Evolutionary conservation across 83 land plant species (phyloP), one percentile per base, ranked within the genome.

Genomic region (Diphasiastrum complanatum): DNA sequence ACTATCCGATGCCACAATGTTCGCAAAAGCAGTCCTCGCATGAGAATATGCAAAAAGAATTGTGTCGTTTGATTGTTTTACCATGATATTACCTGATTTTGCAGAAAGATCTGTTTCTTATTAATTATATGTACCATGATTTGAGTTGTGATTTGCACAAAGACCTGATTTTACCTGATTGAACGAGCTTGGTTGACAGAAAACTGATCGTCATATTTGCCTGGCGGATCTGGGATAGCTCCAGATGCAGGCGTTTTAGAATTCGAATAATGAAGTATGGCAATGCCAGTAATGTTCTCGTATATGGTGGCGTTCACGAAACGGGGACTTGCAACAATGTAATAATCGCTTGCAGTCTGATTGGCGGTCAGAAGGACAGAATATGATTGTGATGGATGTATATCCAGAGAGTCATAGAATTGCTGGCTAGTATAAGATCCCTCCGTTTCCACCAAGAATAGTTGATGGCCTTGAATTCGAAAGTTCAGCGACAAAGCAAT

Each of bases 161-260:
- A n/a, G n/a, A n/a, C n/a, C n/a, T 26, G 14, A 61, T 31, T 35
- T 19, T 55, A 85, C 96, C 87, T 83, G 79, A 89, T 78, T 30
- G 85, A 81, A 57, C 82, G 73, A 27, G 96, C 96, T 51, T 89
- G 91, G 66, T 89, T 86, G 81, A 85, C 66, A 1, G 96, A 89
- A 47, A 54, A 89, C 3, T 83, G 65, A 32, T 81, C 82, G 68
- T 89, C 96, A 40, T 77, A 41, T 18, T 14, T 41, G 45, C 45
- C 64, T 27, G 96, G 96, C 24, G 72, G 65, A 50, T 77, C 81
- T 26, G 96, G 91, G 19, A 85, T 76, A 53, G 87, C 78, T 38
- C 81, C 85, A 33, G 58, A 16, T 60, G 85, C 87, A 38, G 56
- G 61, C 12, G 80, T 82, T 45, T 72, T 81, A 1, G 91, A 89